These are phyloP conservation scores for Aspergillus versicolor DNA, from an alignment of 2,329 filamentous ascomycete species.

Conservation along the genomic window DNA sequence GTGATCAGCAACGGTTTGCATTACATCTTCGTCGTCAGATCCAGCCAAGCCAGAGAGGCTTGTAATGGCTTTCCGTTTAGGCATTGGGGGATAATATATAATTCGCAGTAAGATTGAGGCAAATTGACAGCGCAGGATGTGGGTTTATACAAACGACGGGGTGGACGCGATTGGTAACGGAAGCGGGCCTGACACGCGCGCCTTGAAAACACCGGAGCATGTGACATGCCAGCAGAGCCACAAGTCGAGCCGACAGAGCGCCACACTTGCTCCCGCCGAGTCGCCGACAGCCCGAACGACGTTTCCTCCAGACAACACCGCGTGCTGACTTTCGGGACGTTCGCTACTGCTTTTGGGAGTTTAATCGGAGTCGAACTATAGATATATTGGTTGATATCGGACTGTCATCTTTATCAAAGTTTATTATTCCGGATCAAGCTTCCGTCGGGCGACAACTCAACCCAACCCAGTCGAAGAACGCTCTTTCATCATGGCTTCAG, in stretches of 20 bases:
- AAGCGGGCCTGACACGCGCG: slow-evolving; percentile 5
- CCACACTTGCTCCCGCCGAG: slow-evolving; percentile 20
- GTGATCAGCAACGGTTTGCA: slow-evolving; percentile 27
- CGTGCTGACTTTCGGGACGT: not conserved
- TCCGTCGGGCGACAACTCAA: not conserved
- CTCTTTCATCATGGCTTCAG: slow-evolving; percentile 40
- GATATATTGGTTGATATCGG: not conserved
- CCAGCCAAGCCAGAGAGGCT: slow-evolving; percentile 49
- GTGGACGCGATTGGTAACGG: not conserved
- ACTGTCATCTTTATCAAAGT: not conserved
- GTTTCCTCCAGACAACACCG: slow-evolving; percentile 2
- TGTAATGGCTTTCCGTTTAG: slow-evolving; percentile 42
- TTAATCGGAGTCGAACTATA: not conserved
- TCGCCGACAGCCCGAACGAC: slow-evolving; percentile 3
- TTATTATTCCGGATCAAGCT: not conserved
- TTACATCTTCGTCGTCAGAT: slow-evolving; percentile 47
- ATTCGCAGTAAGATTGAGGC: not conserved
- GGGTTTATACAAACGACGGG: slow-evolving; percentile 1
- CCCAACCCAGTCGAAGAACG: not conserved
- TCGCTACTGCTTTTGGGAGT: slow-evolving; percentile 10
- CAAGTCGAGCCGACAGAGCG: slow-evolving; percentile 12
- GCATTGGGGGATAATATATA: slow-evolving; percentile 26
- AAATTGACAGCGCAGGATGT: not conserved
- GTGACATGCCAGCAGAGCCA: slow-evolving; percentile 22
- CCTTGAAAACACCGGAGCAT: slow-evolving; percentile 14